Evolutionary conservation across 148 eudicot genomes (phyloP).

Genomic region (Rhododendron kiyosumense): DNA sequence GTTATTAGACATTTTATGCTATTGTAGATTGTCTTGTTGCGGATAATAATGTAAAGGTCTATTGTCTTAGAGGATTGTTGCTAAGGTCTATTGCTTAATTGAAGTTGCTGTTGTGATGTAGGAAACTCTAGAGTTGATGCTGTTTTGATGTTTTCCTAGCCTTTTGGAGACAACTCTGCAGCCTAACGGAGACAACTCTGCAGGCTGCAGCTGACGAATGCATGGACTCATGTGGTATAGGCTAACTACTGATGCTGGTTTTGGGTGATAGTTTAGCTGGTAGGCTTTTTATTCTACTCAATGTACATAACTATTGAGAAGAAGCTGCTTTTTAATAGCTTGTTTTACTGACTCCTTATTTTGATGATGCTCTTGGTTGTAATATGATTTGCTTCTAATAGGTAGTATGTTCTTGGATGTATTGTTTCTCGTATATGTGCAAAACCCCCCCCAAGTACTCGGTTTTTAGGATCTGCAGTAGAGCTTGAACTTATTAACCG

Average conservation of each 20-base stretch:
- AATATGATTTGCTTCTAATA: neutral
- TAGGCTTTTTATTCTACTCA: neutral
- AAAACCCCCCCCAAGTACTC: constrained; percentile 9
- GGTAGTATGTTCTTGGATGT: neutral
- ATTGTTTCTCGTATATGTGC: neutral
- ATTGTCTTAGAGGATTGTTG: too few species aligned
- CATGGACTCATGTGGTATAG: neutral
- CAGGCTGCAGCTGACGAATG: neutral
- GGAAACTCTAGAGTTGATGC: too few species aligned
- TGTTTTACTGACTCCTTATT: neutral
- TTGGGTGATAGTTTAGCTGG: neutral
- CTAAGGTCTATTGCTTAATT: too few species aligned
- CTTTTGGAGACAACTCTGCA: neutral
- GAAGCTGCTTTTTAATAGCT: neutral
- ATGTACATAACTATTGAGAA: neutral
- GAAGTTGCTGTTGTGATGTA: too few species aligned
- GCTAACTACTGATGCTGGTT: neutral
- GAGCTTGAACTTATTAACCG: constrained; percentile 81
- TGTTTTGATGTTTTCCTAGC: neutral
- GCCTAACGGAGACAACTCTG: neutral
- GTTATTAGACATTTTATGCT: too few species aligned
- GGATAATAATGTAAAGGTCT: too few species aligned
- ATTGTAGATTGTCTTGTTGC: too few species aligned
- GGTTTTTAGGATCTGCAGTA: constrained; percentile 82
- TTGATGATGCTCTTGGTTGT: neutral